A percentile compares a stretch with the other conserved stretches of the same genome.
These are phyloP conservation scores for Moniliophthora roreri DNA, from an alignment of 1,284 basidiomycete species.

Conservation along the genomic window DNA sequence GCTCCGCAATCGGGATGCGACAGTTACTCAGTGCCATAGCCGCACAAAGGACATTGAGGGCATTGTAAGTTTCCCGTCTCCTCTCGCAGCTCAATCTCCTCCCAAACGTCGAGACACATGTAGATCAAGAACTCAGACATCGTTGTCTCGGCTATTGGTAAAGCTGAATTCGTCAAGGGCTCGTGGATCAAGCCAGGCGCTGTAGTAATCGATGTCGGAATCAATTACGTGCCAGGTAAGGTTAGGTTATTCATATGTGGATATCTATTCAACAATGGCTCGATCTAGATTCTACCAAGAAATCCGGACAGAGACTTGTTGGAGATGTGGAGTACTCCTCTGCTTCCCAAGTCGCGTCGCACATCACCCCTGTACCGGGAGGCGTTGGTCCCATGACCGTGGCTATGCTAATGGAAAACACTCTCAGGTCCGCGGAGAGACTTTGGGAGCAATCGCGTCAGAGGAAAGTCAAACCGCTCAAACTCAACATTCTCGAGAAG, in stretches of 20 bases:
- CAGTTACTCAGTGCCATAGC: conserved; percentile 98
- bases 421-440: conserved; percentile 82
- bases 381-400: conserved; percentile 99
- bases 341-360: conserved; percentile 76
- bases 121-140: conserved; percentile 89
- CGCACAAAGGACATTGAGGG: conserved; percentile 80
- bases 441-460: conserved; percentile 69
- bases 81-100: conserved; percentile 7
- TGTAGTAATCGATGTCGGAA: conserved; percentile 95
- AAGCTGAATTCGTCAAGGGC: conserved; percentile 88
- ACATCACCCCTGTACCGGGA: conserved; percentile 97
- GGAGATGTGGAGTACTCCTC: conserved; percentile 92
- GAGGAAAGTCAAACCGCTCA: conserved; percentile 77
- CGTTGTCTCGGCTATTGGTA: conserved; percentile 92
- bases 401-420: conserved; percentile 98
- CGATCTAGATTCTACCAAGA: conserved; percentile 78
- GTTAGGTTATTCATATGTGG: conserved; percentile 3
- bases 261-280: background rate
- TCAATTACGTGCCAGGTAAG: conserved; percentile 90
- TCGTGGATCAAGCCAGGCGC: conserved; percentile 96
- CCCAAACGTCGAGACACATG: conserved; percentile 8
- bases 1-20: conserved; percentile 89
- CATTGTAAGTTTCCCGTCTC: conserved; percentile 52
- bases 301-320: conserved; percentile 94
- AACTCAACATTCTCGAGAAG: conserved; percentile 76